These are phyloP conservation scores for Dryadomyces quercivorus DNA, from an alignment of 2,329 filamentous ascomycete genomes.

Conservation along the genomic window DNA sequence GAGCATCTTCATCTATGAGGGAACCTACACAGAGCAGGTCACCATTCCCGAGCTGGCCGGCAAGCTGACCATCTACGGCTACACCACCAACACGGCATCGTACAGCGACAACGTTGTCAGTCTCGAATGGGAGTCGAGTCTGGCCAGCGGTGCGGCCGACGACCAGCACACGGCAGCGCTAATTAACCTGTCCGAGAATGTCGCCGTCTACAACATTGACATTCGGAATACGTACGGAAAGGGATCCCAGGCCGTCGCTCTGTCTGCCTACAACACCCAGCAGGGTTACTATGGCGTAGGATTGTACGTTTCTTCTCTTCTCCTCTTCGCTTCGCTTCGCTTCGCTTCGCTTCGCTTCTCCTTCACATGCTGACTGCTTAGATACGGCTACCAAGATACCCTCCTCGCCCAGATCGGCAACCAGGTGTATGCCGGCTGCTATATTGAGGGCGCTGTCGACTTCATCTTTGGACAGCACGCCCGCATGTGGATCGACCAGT, in stretches of 20 bases:
- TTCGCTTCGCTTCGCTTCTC: not conserved
- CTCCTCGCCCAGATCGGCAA: conserved; percentile 31
- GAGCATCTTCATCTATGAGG: conserved; percentile 50
- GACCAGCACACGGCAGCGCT: conserved; percentile 35
- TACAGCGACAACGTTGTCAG: conserved; percentile 48
- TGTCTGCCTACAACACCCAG: conserved; percentile 29
- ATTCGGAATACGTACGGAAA: conserved; percentile 33
- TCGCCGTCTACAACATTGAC: conserved; percentile 52
- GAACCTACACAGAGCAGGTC: conserved; percentile 50
- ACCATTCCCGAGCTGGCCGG: conserved; percentile 34
- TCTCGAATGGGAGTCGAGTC: conserved; percentile 30
- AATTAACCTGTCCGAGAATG: conserved; percentile 31
- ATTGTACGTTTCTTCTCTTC: conserved; percentile 13
- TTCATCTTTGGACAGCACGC: conserved; percentile 25
- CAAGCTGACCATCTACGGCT: conserved; percentile 38
- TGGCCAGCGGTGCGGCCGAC: conserved; percentile 34
- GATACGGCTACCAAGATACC: conserved; percentile 36
- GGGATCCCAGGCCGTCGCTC: conserved; percentile 33
- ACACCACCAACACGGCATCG: conserved; percentile 36
- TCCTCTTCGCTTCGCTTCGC: not conserved
- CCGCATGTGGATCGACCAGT: conserved; percentile 7
- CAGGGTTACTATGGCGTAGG: conserved; percentile 34
- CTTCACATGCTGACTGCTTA: not conserved
- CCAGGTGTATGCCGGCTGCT: conserved; percentile 31
- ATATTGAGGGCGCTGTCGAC: conserved; percentile 22